Base-by-base conservation (phyloP, 2,329 filamentous ascomycete species). In the Aschersonia sp. region DNA sequence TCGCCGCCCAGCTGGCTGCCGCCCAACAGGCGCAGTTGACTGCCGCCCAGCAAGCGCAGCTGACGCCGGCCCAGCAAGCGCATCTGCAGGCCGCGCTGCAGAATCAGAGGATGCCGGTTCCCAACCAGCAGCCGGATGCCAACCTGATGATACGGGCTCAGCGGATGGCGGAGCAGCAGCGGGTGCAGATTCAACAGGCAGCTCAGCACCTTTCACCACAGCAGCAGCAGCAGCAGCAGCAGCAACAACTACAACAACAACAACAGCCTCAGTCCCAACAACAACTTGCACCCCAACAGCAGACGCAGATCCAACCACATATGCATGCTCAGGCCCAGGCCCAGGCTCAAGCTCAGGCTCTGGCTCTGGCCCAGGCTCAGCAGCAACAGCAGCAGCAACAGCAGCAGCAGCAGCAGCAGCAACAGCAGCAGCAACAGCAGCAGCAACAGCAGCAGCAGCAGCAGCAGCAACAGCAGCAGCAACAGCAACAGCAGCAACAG, bases 51-150 rank as follows among this genome's bases (percentile, higher is more conserved):
- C 73, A 69, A 43, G 71, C 68, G 49, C 73, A 67, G 41, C 74
- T 84, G 68, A 78, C 77, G 50, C 75, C 76, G 43, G 71, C 84
- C 30, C 78, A 81, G 39, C 82, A 85, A 59, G 80, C 83, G 30
- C 83, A 83, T 53, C 74, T 87, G 67, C 81, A 83, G 55, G 49
- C 49, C 11, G 71, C 72, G 12, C 54, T 67, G 54, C 68, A 74
- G 51, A 74, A 83, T 52, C 72, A 77, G 47, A 74, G 82, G 47
- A 74, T 86, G 67, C 74, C 78, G 2, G 62, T 64, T 53, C 60
- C 62, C 2, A 63, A 62, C 37, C 58, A 61, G 41, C 61, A 61
- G 40, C 59, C 76, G 3, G 75, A 80, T 50, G 66, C 75, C 30
- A 71, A 71, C 47, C 62, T 81, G 44, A 70, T 81, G 54, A 67